These are phyloP conservation scores for Areca catechu DNA, from an alignment of 176 grass and related monocot genomes.

Conservation along the genomic window DNA sequence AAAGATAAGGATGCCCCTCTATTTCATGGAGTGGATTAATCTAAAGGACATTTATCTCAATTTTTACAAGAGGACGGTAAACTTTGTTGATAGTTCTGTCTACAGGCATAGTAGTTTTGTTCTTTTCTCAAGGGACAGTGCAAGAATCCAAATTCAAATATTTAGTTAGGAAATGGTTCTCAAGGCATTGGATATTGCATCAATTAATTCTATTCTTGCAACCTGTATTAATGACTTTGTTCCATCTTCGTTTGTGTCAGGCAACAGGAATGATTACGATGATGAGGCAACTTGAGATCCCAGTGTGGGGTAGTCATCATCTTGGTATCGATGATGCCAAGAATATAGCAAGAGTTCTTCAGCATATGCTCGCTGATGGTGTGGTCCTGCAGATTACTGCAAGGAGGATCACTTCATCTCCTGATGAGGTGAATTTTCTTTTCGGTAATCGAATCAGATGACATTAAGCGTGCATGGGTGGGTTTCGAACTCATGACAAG, in stretches of 20 bases:
- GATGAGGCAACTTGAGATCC: constrained; percentile 74
- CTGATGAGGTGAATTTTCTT: constrained; percentile 49
- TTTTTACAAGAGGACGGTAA: constrained; percentile 79
- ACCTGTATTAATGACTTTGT: background rate
- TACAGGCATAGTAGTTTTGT: too few relatives aligned
- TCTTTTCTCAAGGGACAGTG: too few relatives aligned
- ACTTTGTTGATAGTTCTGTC: background rate
- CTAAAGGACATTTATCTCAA: constrained; percentile 88
- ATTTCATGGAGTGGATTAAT: constrained; percentile 96
- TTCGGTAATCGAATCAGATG: constrained; percentile 54
- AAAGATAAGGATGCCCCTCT: constrained; percentile 61
- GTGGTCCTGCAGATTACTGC: constrained; percentile 66
- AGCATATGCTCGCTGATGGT: constrained; percentile 73
- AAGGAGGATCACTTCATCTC: constrained; percentile 35
- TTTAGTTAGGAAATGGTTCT: too few relatives aligned
- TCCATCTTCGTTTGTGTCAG: constrained; percentile 20
- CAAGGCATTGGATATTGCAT: too few relatives aligned
- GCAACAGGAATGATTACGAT: constrained; percentile 95
- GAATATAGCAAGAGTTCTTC: constrained; percentile 80
- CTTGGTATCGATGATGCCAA: constrained; percentile 85
- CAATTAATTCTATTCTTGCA: too few relatives aligned
- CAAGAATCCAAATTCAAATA: too few relatives aligned
- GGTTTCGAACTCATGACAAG: background rate
- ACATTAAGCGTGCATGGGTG: background rate
- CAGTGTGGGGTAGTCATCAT: constrained; percentile 64